Evolutionary conservation across 768 basidiomycete species (phyloP).

Genomic region (Leccinellum albellum): DNA sequence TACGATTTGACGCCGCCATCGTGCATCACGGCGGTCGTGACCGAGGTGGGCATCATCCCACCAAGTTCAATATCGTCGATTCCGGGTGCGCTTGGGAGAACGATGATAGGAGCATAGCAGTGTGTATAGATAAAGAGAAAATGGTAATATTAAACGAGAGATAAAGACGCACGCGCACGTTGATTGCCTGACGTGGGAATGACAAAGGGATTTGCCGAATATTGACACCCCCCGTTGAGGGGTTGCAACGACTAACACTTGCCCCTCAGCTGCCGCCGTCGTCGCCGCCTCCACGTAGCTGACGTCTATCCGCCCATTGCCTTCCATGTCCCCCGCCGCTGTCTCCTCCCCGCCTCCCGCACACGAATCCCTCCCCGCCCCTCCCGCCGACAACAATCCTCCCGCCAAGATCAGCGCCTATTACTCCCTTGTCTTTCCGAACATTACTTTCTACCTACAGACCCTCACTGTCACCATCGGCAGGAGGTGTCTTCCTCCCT

Average conservation of each 20-base stretch:
- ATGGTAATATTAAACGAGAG: background rate
- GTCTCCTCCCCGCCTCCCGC: slow-evolving; percentile 5
- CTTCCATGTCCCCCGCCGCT: slow-evolving; percentile 25
- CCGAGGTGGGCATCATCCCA: slow-evolving; percentile 94
- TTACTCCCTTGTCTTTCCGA: slow-evolving; percentile 89
- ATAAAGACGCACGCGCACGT: slow-evolving; percentile 14
- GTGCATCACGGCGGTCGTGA: slow-evolving; percentile 93
- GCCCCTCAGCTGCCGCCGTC: slow-evolving; percentile 6
- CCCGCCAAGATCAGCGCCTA: slow-evolving; percentile 88
- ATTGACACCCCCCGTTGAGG: slow-evolving; percentile 4
- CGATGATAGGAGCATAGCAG: slow-evolving; percentile 21
- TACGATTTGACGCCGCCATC: slow-evolving; percentile 94
- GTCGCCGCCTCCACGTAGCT: slow-evolving; percentile 6
- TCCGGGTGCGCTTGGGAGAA: slow-evolving; percentile 55
- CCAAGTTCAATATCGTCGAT: slow-evolving; percentile 87
- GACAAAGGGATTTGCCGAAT: slow-evolving; percentile 14
- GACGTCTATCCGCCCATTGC: slow-evolving; percentile 8
- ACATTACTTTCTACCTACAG: slow-evolving; percentile 96
- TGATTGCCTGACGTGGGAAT: slow-evolving; percentile 11
- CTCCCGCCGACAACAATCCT: slow-evolving; percentile 16
- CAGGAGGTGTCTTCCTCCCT: slow-evolving; percentile 69
- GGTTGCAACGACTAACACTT: background rate
- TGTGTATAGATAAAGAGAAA: background rate
- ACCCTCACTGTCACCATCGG: slow-evolving; percentile 94
- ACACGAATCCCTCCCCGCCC: slow-evolving; percentile 4